These are phyloP conservation scores for Cyclostephanos tholiformis DNA, from an alignment of 108 stramenopile species.

Conservation along the genomic window DNA sequence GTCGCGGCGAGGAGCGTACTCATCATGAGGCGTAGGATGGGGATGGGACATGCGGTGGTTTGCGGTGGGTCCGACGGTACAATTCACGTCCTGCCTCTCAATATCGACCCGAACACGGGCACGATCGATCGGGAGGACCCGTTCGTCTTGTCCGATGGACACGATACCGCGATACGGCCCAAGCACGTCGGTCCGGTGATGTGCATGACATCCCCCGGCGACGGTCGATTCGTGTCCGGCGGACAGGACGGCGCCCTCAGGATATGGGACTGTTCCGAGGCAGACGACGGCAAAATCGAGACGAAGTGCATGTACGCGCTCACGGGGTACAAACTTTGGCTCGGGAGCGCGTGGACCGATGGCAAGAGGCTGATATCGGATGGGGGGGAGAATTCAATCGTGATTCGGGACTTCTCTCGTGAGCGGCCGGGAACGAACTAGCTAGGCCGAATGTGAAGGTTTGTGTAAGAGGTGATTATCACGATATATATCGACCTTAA, in stretches of 20 bases:
- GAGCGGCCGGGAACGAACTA: slow-evolving; percentile 11
- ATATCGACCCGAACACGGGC: slow-evolving; percentile 25
- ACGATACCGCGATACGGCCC: slow-evolving; percentile 44
- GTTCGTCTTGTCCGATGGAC: slow-evolving; percentile 22
- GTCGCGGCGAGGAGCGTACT: slow-evolving; percentile 43
- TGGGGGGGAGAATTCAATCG: slow-evolving; percentile 75
- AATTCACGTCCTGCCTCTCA: slow-evolving; percentile 45
- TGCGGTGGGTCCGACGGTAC: slow-evolving; percentile 56
- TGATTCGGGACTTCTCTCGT: slow-evolving; percentile 68
- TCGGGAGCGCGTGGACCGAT: slow-evolving; percentile 65
- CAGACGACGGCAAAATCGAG: slow-evolving; percentile 8
- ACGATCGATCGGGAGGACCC: slow-evolving; percentile 36
- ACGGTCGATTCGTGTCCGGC: slow-evolving; percentile 60
- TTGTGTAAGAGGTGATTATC: too few species aligned
- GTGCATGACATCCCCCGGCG: slow-evolving; percentile 51
- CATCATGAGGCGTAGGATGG: slow-evolving; percentile 46
- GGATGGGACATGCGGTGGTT: slow-evolving; percentile 36
- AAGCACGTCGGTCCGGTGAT: slow-evolving; percentile 55
- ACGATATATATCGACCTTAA: too few species aligned
- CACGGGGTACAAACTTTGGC: slow-evolving; percentile 80
- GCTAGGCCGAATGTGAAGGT: too few species aligned
- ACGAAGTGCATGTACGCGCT: slow-evolving; percentile 61
- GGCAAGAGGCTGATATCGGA: slow-evolving; percentile 63
- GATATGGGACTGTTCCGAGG: slow-evolving; percentile 57
- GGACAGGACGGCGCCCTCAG: slow-evolving; percentile 69